Evolutionary conservation across 352 stramenopile species (phyloP), one percentile per base, ranked within the genome.

Genomic region (Pythium oligandrum): DNA sequence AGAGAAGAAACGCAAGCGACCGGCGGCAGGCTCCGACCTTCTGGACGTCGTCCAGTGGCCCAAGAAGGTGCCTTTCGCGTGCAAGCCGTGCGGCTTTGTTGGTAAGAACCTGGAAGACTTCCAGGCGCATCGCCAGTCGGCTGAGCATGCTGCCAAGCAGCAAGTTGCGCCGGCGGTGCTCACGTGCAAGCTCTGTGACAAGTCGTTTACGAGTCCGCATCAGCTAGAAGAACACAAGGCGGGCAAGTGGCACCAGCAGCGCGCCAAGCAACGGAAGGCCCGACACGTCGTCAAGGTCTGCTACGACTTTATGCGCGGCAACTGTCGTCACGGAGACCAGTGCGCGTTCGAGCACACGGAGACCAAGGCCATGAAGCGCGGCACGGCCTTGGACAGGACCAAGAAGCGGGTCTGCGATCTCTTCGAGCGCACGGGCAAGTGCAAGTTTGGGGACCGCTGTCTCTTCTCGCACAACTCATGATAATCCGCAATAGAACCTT

Each of bases 191-290:
- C 59, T 92, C 26, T 94, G 83, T 55, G 67, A 71, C 45, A 94
- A 94, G 57, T 64, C 75, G 45, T 94, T 94, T 55, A 94, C 83
- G 53, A 91, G 83, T 63, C 64, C 53, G 30, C 63, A 64, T 26
- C 83, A 94, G 53, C 55, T 94, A 38, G 68, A 82, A 9, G 83
- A 94, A 52, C 83, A 94, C 52, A 79, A 80, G 39, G 61, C 60
- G 11, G 83, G 83, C 38, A 94, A 94, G 63, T 94, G 83, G 83
- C 83, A 94, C 49, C 82, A 79, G 59, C 81, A 89, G 56, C 81
- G 83, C 32, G 64, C 66, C 34, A 69, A 86, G 40, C 64, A 88
- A 53, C 82, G 83, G 56, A 87, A 84, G 52, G 69, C 68, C 38
- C 72, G 79, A 11, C 80, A 89, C 48, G 70, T 78, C 6, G 71